A percentile compares a stretch with the other conserved stretches of the same genome.
phyloP scores from a whole-genome alignment of 768 basidiomycete genomes.

The Kwoniella mangroviensis region DNA sequence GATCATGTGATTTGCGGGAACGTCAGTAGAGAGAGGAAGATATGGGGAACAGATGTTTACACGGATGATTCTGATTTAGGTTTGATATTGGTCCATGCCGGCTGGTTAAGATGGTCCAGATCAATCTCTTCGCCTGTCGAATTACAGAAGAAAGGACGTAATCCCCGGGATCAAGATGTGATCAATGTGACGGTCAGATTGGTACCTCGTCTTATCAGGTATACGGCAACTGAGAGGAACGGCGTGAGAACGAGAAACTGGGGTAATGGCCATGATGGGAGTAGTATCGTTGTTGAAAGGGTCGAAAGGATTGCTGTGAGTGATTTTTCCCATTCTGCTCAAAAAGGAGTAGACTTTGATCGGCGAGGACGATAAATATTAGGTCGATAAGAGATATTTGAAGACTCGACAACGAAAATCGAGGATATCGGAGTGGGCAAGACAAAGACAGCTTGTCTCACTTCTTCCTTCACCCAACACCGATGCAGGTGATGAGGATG shows the following conservation, averaged over 20 bases:
- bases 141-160: conserved; percentile 1
- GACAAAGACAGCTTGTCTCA: conserved; percentile 15
- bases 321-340: neutral
- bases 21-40: conserved; percentile 39
- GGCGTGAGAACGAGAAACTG: conserved; percentile 58
- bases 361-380: too few species aligned
- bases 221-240: conserved; percentile 55
- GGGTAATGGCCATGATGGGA: conserved; percentile 62
- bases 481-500: neutral
- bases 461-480: neutral
- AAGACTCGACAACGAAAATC: conserved; percentile 15
- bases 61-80: conserved; percentile 61
- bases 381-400: conserved; percentile 23
- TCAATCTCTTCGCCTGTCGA: neutral
- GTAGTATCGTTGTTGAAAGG: conserved; percentile 57
- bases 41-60: conserved; percentile 61
- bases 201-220: conserved; percentile 57
- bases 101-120: conserved; percentile 56
- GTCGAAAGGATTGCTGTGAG: conserved; percentile 54
- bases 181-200: conserved; percentile 56
- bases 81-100: conserved; percentile 58
- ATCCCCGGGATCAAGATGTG: conserved; percentile 21
- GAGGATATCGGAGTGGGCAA: conserved; percentile 21
- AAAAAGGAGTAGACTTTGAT: too few species aligned
- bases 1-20: conserved; percentile 15